phyloP scores from a whole-genome alignment of 345 rosid species.

The Hibiscus trionum region DNA sequence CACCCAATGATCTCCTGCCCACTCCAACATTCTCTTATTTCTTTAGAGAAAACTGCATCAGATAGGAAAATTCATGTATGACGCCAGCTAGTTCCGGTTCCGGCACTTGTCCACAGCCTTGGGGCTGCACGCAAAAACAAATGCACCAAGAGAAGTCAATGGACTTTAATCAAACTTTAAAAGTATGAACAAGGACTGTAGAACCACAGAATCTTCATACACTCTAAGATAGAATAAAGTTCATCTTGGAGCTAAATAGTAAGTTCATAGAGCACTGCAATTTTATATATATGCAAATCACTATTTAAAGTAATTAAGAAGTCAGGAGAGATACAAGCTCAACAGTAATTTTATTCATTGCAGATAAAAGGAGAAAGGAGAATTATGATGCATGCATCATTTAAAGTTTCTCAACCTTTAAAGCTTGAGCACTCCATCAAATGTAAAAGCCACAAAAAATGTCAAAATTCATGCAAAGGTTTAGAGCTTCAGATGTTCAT shows the following conservation, averaged over 20 bases:
- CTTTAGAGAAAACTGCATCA: conserved; percentile 1
- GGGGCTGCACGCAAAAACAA: conserved; percentile 39
- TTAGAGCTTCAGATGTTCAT: neutral
- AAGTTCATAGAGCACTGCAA: neutral
- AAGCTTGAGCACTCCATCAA: neutral
- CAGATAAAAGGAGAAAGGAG: neutral
- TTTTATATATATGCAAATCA: neutral
- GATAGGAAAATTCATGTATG: conserved; percentile 16
- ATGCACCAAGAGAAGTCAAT: neutral
- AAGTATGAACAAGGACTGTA: neutral
- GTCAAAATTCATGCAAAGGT: neutral
- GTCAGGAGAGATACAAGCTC: neutral
- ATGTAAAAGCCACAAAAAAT: neutral
- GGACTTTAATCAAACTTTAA: neutral
- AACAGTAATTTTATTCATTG: neutral
- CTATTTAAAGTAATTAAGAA: neutral
- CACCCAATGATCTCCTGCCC: conserved; percentile 22
- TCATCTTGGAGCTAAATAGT: neutral
- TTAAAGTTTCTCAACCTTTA: neutral
- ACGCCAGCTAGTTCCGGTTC: conserved; percentile 31
- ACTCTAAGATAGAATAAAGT: neutral
- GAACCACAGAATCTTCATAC: neutral
- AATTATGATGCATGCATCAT: neutral
- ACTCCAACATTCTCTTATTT: conserved; percentile 16
- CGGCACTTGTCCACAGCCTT: conserved; percentile 57